These are phyloP conservation scores for Pterula multifida DNA, from an alignment of 1,284 basidiomycete species.

Conservation along the genomic window DNA sequence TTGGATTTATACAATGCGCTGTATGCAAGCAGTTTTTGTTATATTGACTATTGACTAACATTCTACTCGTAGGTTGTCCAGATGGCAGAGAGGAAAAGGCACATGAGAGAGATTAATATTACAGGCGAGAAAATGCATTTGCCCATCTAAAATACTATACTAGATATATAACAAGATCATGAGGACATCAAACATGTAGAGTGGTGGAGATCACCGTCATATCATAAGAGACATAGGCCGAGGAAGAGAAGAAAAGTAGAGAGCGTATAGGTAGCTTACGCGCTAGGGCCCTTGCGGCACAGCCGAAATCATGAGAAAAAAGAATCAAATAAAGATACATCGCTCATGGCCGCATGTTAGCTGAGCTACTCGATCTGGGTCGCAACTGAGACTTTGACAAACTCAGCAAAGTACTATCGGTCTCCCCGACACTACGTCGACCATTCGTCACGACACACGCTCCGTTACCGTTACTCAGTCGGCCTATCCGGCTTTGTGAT, in stretches of 20 bases:
- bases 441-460: constrained; percentile 17
- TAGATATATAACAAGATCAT: background rate
- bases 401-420: constrained; percentile 12
- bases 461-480: constrained; percentile 29
- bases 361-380: background rate
- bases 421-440: constrained; percentile 34
- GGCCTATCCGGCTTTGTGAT: constrained; percentile 53
- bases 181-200: background rate
- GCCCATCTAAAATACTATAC: no score
- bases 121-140: no score
- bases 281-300: background rate
- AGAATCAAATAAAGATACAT: background rate
- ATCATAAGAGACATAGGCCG: no score
- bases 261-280: background rate
- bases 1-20: no score
- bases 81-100: no score
- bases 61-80: no score
- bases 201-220: no score
- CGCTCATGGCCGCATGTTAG: background rate
- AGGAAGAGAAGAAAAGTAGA: background rate
- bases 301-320: background rate
- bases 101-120: no score
- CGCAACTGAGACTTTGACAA: constrained; percentile 7
- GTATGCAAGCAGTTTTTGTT: no score
- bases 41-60: no score